Base-by-base conservation (phyloP, 2,329 filamentous ascomycete species). In the Alternaria angustiovoidea region DNA sequence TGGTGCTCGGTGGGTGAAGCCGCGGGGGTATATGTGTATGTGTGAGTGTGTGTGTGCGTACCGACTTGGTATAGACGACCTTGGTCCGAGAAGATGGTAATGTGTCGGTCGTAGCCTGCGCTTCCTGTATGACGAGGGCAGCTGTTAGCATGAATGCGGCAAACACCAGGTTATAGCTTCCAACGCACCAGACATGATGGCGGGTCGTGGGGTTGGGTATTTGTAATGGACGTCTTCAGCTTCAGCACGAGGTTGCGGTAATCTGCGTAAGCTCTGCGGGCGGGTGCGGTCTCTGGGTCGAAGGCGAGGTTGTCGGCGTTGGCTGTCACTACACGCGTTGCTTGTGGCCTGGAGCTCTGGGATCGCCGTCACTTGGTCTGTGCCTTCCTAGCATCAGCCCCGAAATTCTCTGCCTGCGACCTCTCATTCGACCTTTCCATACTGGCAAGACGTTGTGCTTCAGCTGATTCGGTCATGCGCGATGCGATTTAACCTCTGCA, bases 51-150 rank as follows among this genome's bases (percentile, higher is more conserved):
- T 7, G 24, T 57, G 38, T 63, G 54, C 93, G 77, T 87, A 98
- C 95, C 95, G 81, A 99, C 95, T 97, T 99, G 95, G 81, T 98
- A 99, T 80, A 99, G 86, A 80, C 95, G 90, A 77, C 95, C 95
- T 84, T 97, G 94, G 81, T 99, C 95, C 64, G 95, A 97, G 85
- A 99, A 99, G 86, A 99, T 98, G 79, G 95, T 99, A 77, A 99
- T 99, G 83, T 99, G 95, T 86, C 95, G 89, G 83, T 99, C 95
- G 84, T 96, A 98, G 78, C 93, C 94, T 82, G 75, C 75, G 69
- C 74, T 78, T 75, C 74, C 74, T 78, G 46, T 57, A 72, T 59
- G 53, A 53, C 53, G 67, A 54, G 60, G 61, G 61, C 44, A 62
- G 65, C 60, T 66, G 73, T 78, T 69, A 78, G 75, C 71, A 72